Percentiles rank a stretch among this genome's conserved stretches.
Conservation (phyloP, 768 basidiomycete species). For the Austroboletus eburneus region DNA sequence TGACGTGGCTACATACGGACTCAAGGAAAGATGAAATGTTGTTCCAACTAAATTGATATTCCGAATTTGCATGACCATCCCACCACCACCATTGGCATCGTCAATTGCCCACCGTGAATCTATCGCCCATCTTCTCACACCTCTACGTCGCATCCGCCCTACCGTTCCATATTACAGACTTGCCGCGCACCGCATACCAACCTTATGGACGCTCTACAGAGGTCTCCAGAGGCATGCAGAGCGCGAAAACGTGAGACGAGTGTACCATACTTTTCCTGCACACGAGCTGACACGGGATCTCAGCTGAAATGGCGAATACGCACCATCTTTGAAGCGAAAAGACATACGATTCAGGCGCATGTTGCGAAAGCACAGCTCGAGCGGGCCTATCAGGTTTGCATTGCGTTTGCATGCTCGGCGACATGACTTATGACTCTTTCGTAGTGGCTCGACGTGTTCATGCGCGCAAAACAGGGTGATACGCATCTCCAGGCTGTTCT, state of each 20-base stretch:
- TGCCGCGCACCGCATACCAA: constrained; percentile 70
- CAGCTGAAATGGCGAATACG: constrained; percentile 60
- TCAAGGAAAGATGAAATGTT: too few relatives aligned
- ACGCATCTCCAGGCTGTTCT: constrained; percentile 42
- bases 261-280: neutral
- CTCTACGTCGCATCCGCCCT: constrained; percentile 56
- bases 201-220: constrained; percentile 73
- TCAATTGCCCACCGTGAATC: constrained; percentile 50
- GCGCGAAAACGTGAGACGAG: constrained; percentile 46
- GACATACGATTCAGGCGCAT: constrained; percentile 49
- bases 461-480: constrained; percentile 52
- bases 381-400: constrained; percentile 54
- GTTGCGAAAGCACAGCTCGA: constrained; percentile 44
- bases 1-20: too few relatives aligned
- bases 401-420: neutral
- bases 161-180: constrained; percentile 65
- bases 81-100: constrained; percentile 12
- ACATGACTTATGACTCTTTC: neutral
- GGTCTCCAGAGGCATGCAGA: constrained; percentile 57
- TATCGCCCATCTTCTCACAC: constrained; percentile 49
- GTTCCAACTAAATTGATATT: too few relatives aligned
- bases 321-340: constrained; percentile 49
- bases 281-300: neutral
- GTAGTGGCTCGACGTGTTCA: constrained; percentile 57
- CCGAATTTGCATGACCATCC: constrained; percentile 18